Percentiles rank a stretch among this genome's conserved stretches.
phyloP scores from a whole-genome alignment of 345 rosid species.

The Salix exigua region DNA sequence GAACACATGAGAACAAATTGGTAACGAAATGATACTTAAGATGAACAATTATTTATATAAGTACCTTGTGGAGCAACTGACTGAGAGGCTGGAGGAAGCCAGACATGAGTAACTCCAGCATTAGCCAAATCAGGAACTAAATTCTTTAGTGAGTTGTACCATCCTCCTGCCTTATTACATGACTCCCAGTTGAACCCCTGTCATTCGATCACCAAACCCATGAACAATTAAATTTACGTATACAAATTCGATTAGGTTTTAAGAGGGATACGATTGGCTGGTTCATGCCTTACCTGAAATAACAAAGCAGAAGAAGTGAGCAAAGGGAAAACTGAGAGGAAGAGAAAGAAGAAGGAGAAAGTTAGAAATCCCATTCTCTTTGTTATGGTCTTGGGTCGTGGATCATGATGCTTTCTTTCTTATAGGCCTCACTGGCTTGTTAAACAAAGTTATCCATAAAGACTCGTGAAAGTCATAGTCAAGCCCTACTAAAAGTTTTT shows the following conservation, averaged over 20 bases:
- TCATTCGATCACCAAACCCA: neutral
- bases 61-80: slow-evolving; percentile 64
- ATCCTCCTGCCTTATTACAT: slow-evolving; percentile 59
- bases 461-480: neutral
- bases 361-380: slow-evolving; percentile 2
- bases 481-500: neutral
- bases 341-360: neutral
- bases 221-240: neutral
- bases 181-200: slow-evolving; percentile 96
- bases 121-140: slow-evolving; percentile 48
- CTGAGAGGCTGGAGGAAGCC: slow-evolving; percentile 96
- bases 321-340: slow-evolving; percentile 14
- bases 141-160: slow-evolving; percentile 67
- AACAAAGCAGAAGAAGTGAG: slow-evolving; percentile 4
- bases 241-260: neutral
- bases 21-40: neutral
- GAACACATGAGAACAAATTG: neutral
- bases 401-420: neutral
- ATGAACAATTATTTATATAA: neutral
- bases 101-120: slow-evolving; percentile 78
- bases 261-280: neutral
- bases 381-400: neutral
- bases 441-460: neutral
- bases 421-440: neutral
- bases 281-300: slow-evolving; percentile 19